Conservation (phyloP, 805 yeast genomes). For the Lachancea meyersii region DNA sequence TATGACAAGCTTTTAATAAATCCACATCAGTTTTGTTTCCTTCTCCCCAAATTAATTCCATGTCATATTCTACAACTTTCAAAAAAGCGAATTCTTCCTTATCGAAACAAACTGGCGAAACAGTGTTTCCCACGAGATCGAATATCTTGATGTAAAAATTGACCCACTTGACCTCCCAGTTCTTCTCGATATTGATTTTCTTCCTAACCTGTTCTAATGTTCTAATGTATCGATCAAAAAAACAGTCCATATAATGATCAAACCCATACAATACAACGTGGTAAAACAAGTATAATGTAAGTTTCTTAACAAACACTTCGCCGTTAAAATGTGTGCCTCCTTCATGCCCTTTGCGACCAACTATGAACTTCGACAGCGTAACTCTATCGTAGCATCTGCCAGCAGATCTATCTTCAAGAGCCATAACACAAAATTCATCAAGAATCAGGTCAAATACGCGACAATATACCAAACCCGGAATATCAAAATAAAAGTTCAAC, state of each 20-base stretch:
- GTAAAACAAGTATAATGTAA: slow-evolving; percentile 15
- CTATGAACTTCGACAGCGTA: slow-evolving; percentile 10
- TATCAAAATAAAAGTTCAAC: slow-evolving; percentile 22
- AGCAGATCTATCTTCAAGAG: slow-evolving; percentile 7
- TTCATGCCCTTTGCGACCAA: slow-evolving; percentile 6
- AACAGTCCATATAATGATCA: slow-evolving; percentile 11
- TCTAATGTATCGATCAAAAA: slow-evolving; percentile 16
- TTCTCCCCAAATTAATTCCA: neutral
- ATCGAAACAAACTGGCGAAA: neutral
- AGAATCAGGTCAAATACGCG: slow-evolving; percentile 14
- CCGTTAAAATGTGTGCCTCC: slow-evolving; percentile 14
- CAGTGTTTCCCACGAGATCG: slow-evolving; percentile 11
- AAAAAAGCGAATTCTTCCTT: slow-evolving; percentile 3
- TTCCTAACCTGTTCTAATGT: slow-evolving; percentile 17
- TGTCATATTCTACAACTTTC: slow-evolving; percentile 1
- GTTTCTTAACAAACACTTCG: slow-evolving; percentile 17
- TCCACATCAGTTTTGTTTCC: neutral
- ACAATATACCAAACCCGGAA: slow-evolving; percentile 17
- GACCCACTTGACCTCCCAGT: slow-evolving; percentile 22
- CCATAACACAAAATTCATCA: slow-evolving; percentile 13
- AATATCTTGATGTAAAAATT: slow-evolving; percentile 18
- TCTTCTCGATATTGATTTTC: slow-evolving; percentile 20
- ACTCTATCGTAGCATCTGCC: slow-evolving; percentile 4
- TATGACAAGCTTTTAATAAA: neutral
- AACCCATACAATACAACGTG: slow-evolving; percentile 12